Evolutionary conservation across 176 grass and related monocot genomes (phyloP).

Genomic region (Triticum aestivum): IWGSC_CS_RefSeq_v2.1 NC_057798.1:564629215-564629714

Average conservation of each 20-base stretch:
- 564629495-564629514: background rate
- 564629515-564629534: conserved; percentile 1
- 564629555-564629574: background rate
- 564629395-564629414: background rate
- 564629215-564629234: background rate
- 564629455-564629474: background rate
- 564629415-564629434: background rate
- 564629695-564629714: background rate
- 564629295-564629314: no score
- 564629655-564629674: background rate
- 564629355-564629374: background rate
- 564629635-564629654: conserved; percentile 26
- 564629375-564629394: conserved; percentile 12
- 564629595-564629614: no score
- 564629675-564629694: conserved; percentile 13
- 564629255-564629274: background rate
- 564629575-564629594: no score
- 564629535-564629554: background rate
- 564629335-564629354: no score
- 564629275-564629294: no score
- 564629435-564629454: no score
- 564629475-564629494: background rate
- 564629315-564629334: no score
- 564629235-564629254: background rate
- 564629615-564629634: background rate